Percentiles rank a stretch among this genome's conserved stretches.
phyloP scores from a whole-genome alignment of 2,329 filamentous ascomycete species.

The Scortechinia acanthostroma region DNA sequence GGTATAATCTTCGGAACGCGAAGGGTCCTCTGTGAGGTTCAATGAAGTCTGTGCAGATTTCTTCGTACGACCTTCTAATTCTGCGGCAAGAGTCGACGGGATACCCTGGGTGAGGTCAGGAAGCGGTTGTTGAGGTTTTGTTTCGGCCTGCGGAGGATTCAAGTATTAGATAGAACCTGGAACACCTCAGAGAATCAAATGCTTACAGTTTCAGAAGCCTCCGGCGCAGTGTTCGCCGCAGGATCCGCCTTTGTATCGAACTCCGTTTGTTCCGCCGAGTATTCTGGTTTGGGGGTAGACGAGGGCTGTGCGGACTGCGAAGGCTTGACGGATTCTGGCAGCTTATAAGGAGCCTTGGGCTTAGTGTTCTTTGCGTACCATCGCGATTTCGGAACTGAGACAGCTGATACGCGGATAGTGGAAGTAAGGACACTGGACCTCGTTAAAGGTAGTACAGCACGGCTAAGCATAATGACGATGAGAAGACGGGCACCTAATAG shows the following conservation, averaged over 20 bases:
- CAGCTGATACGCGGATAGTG: slow-evolving; percentile 17
- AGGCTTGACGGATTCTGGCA: slow-evolving; percentile 10
- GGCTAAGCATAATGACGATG: slow-evolving; percentile 28
- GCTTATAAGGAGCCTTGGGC: slow-evolving; percentile 14
- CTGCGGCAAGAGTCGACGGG: slow-evolving; percentile 79
- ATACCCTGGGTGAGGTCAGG: slow-evolving; percentile 93
- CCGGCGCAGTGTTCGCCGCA: slow-evolving; percentile 16
- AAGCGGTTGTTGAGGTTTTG: slow-evolving; percentile 53
- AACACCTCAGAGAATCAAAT: neutral
- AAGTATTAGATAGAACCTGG: neutral
- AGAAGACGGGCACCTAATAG: slow-evolving; percentile 8
- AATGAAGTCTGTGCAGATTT: slow-evolving; percentile 22
- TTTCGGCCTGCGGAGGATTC: neutral
- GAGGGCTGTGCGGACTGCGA: no score
- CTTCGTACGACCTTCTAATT: slow-evolving; percentile 43
- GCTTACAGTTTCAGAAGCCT: neutral
- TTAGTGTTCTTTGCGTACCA: slow-evolving; percentile 25
- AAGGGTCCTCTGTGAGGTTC: slow-evolving; percentile 21
- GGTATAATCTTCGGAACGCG: slow-evolving; percentile 23
- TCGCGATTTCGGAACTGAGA: slow-evolving; percentile 20
- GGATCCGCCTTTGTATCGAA: slow-evolving; percentile 22
- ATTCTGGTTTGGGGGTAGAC: slow-evolving; percentile 6
- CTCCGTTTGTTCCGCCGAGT: slow-evolving; percentile 24
- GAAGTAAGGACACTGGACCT: slow-evolving; percentile 23
- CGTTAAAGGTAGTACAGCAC: slow-evolving; percentile 30